Evolutionary conservation across 768 basidiomycete genomes (phyloP), one percentile per base, ranked within the genome.

Genomic region (Mycena galericulata): DNA sequence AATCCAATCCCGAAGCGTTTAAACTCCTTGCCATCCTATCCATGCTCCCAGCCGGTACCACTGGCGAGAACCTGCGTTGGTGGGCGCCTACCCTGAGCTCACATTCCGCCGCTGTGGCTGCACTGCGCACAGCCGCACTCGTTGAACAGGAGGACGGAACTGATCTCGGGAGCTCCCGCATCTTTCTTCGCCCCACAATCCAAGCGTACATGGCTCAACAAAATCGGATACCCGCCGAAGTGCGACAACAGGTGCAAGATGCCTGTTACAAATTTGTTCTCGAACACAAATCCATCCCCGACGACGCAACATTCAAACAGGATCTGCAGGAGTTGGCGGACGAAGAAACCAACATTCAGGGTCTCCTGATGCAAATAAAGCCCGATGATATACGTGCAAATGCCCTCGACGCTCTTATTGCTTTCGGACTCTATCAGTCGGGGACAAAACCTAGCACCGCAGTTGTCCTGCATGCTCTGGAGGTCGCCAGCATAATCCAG

Each of bases 1-100:
- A 17, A 27, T 24, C 29, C 2, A 54, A 64, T 30, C 22, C 53
- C 5, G 41, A 36, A 8, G 62, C 62, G 1, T 4, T 36, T 3
- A 54, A 7, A 8, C 61, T 62, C 12, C 51, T 62, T 10, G 50
- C 61, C 22, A 49, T 69, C 27, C 64, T 79, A 15, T 72, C 77
- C 11, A 53, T 77, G 51, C 71, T 79, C 12, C 78, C 78, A 0
- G 73, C 62, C 11, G 77, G 78, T 1, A 71, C 73, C 8, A 62
- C 57, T 27, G 49, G 60, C 4, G 20, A 67, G 3, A 56, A 70
- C 45, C 53, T 78, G 15, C n/a, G 2, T 2, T 34, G 58, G 53
- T 70, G 65, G 72, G 68, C 68, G 24, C 51, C 54, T 0, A 22
- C 36, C 26, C 15, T 74, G 5, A 24, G 43, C 15, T 62, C 63